A percentile compares a stretch with the other conserved stretches of the same genome.
These are phyloP conservation scores for Metarhizium robertsii DNA, from an alignment of 2,329 filamentous ascomycete species.

Conservation along the genomic window DNA sequence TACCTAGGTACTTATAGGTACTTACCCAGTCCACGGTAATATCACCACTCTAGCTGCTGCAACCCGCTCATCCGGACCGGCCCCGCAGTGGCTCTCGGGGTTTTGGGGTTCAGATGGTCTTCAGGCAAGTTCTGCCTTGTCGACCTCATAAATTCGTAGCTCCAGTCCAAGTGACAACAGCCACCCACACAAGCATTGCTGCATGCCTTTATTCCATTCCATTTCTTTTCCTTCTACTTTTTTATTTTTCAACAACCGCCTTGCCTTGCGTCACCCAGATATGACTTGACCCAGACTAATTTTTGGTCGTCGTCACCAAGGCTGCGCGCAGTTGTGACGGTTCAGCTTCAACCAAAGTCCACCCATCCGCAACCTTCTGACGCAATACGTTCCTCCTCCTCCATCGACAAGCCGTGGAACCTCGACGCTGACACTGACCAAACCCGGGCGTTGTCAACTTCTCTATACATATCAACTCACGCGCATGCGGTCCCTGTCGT, in stretches of 20 bases:
- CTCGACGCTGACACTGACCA: neutral
- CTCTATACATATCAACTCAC: conserved; percentile 9
- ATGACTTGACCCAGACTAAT: neutral
- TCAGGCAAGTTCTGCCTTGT: neutral
- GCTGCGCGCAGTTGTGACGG: neutral
- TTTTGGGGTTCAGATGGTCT: neutral
- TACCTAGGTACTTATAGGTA: too few species aligned
- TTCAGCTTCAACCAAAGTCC: neutral
- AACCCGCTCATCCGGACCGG: conserved; percentile 7
- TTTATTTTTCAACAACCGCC: neutral
- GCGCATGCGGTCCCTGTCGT: conserved; percentile 7
- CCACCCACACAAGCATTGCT: too few species aligned
- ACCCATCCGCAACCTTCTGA: neutral
- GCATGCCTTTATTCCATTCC: too few species aligned
- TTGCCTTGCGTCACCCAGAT: neutral
- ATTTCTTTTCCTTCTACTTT: too few species aligned
- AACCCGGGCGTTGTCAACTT: neutral
- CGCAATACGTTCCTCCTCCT: neutral
- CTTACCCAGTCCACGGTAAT: too few species aligned
- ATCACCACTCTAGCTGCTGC: neutral
- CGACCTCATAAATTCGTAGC: neutral
- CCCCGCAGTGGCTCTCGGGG: conserved; percentile 1
- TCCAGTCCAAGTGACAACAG: neutral
- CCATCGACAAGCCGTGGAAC: neutral
- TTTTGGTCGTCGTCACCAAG: neutral